Base-by-base conservation (phyloP, 2,329 filamentous ascomycete species). In the Fusarium sp. region DNA sequence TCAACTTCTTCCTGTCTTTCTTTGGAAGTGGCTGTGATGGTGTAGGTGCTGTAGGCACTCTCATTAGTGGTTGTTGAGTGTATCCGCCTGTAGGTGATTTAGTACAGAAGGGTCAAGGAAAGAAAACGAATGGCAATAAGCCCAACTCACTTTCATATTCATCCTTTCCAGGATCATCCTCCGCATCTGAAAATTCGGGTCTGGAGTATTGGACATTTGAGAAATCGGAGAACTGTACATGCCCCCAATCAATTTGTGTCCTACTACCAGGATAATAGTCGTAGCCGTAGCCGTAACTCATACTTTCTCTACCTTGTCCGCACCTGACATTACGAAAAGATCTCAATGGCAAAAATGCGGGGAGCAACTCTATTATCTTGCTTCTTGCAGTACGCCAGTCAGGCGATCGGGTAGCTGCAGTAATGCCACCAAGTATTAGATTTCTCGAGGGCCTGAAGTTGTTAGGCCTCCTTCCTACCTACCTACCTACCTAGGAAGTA, bases 151-250 rank as follows among this genome's bases (percentile, higher is more conserved):
- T 70, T 71, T 69, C 61, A 45, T 56, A 66, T 38, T 63, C 68
- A 27, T 65, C 76, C 67, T 70, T 65, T 35, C 69, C 66, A 23
- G 59, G 48, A 56, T 69, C 76, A 58, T 79, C 76, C 42, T 84
- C 83, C 19, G 76, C 77, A n/a, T 86, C 84, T 55, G 83, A 83
- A 63, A 85, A 80, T 42, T 80, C 78, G 15, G 77, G 70, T 57
- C 82, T 77, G 58, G 80, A 81, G 73, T 81, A 86, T 69, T 84
- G 79, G 56, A 86, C 77, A 37, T 83, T 79, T 68, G 82, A 83
- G 78, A 83, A 85, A 74, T 85, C 78, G 69, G 83, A 81, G 66
- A 79, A 82, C 72, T 84, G 80, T 63, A 85, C 79, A 71, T 81
- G 73, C 65, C 76, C 74, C 72, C 77, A 82, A 74, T 82, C 79